A percentile compares a stretch with the other conserved stretches of the same genome.
These are phyloP conservation scores for Penicillium cataractarum DNA, from an alignment of 495 filamentous ascomycete species.

Conservation along the genomic window DNA sequence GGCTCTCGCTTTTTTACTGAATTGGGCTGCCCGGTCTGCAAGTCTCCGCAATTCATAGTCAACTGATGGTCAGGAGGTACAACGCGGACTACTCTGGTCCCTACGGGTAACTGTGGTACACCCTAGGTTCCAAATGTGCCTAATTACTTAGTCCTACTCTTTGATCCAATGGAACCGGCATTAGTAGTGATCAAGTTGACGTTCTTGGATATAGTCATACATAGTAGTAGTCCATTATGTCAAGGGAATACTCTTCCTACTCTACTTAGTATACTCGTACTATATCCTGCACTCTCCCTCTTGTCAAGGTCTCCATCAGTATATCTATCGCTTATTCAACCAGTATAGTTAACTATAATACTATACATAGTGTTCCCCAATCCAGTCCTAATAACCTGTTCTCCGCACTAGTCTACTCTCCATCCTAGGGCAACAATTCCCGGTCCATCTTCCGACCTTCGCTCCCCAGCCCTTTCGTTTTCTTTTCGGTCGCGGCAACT, in stretches of 20 bases:
- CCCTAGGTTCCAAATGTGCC: neutral
- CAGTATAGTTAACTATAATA: no score
- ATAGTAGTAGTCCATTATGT: neutral
- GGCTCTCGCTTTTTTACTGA: neutral
- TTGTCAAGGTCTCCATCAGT: no score
- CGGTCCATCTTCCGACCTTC: neutral
- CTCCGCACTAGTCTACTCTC: no score
- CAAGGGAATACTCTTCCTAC: no score
- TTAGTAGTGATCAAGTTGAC: neutral
- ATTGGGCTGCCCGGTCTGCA: constrained; percentile 10
- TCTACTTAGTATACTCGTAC: no score
- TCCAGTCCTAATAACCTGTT: neutral
- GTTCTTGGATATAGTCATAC: neutral
- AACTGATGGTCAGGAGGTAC: neutral
- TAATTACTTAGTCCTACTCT: neutral
- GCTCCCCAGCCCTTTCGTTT: neutral
- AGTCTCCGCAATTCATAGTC: neutral
- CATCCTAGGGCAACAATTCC: neutral
- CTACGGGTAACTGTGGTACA: neutral
- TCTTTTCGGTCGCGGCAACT: neutral
- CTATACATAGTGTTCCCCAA: no score
- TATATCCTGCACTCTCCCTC: no score
- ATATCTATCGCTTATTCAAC: no score
- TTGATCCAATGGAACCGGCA: neutral
- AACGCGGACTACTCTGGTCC: neutral